These are phyloP conservation scores for Colletotrichum sp. DNA, from an alignment of 2,329 filamentous ascomycete species.

Conservation along the genomic window DNA sequence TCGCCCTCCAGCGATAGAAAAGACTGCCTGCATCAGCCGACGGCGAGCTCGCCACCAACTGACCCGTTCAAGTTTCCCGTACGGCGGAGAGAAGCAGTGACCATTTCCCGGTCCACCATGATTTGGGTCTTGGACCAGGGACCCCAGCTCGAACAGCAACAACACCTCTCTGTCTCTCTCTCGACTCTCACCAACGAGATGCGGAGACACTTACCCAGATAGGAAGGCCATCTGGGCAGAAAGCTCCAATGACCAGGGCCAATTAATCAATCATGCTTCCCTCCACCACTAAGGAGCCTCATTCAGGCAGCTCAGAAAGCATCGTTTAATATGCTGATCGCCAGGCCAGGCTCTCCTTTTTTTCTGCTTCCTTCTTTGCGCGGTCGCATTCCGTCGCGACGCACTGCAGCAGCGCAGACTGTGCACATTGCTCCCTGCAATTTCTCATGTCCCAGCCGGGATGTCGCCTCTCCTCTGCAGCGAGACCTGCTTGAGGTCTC, in stretches of 20 bases:
- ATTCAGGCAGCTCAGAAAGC: slow-evolving; percentile 13
- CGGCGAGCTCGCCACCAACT: neutral
- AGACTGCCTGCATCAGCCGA: neutral
- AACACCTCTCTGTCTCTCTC: neutral
- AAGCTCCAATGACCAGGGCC: neutral
- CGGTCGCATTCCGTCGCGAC: neutral
- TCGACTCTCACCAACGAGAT: neutral
- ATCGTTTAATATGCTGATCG: neutral
- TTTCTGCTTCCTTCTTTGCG: neutral
- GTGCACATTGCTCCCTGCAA: neutral
- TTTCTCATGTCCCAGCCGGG: neutral
- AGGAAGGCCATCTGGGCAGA: slow-evolving; percentile 13
- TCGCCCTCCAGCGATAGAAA: neutral
- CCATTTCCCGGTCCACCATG: neutral
- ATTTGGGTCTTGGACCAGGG: neutral
- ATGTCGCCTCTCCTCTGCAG: neutral
- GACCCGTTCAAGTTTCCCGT: neutral
- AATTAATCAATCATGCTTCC: neutral
- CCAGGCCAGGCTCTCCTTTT: neutral
- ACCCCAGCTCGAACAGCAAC: neutral
- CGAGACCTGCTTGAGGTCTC: neutral
- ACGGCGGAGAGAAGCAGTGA: neutral
- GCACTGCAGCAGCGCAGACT: neutral
- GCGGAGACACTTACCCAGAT: slow-evolving; percentile 8
- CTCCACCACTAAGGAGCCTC: slow-evolving; percentile 2